These are phyloP conservation scores for Pichia californica DNA, from an alignment of 805 yeast genomes.

Conservation along the genomic window DNA sequence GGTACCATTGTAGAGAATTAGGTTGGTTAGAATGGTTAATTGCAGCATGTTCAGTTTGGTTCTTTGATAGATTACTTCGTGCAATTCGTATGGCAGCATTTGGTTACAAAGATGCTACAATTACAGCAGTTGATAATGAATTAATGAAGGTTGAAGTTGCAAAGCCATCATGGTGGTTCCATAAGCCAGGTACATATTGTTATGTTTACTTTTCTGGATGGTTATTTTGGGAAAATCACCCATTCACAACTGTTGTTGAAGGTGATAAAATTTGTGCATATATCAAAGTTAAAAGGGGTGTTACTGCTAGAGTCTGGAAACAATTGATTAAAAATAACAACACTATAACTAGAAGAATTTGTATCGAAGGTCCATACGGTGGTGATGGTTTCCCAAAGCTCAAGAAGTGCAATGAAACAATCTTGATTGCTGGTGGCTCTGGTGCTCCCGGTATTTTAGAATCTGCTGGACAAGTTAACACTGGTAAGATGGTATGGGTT, in stretches of 20 bases:
- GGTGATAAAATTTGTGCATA: constrained; percentile 33
- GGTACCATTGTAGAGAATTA: constrained; percentile 44
- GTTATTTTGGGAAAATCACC: constrained; percentile 66
- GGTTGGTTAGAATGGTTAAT: constrained; percentile 31
- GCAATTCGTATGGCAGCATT: constrained; percentile 23
- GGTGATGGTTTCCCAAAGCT: constrained; percentile 44
- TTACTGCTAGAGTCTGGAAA: constrained; percentile 37
- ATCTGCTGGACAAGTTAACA: constrained; percentile 29
- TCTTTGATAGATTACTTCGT: constrained; percentile 45
- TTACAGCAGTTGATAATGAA: constrained; percentile 7
- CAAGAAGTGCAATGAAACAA: constrained; percentile 40
- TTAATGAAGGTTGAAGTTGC: constrained; percentile 18
- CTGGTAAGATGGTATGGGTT: constrained; percentile 4
- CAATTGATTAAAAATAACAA: constrained; percentile 17
- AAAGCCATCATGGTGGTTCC: constrained; percentile 43
- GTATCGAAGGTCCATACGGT: constrained; percentile 61
- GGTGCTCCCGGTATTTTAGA: constrained; percentile 55
- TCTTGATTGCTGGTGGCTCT: constrained; percentile 63
- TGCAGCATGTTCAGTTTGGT: constrained; percentile 41
- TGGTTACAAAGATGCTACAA: constrained; percentile 18
- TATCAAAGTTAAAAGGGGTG: constrained; percentile 46
- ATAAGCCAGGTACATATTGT: constrained; percentile 49
- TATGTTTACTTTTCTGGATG: constrained; percentile 49
- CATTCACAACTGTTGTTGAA: constrained; percentile 48
- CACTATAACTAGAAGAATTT: constrained; percentile 19